Evolutionary conservation across 805 yeast species (phyloP).

Genomic region (Starmera pachycereana): DNA sequence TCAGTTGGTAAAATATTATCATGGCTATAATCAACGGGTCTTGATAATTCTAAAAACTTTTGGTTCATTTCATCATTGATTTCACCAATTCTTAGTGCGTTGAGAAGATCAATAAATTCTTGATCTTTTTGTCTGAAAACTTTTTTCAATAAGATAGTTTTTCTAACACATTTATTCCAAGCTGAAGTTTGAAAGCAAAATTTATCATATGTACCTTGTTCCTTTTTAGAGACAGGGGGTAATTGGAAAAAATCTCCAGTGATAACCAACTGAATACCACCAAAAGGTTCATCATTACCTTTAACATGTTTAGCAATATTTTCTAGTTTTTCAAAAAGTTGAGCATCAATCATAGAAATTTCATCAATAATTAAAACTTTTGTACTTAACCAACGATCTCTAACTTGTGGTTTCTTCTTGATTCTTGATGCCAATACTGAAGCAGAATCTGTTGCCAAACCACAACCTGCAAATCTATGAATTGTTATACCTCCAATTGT

Average conservation of each 20-base stretch:
- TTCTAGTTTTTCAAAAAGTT: constrained; percentile 65
- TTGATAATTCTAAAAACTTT: constrained; percentile 42
- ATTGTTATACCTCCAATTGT: constrained; percentile 88
- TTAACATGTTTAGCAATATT: constrained; percentile 51
- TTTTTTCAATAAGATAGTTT: constrained; percentile 60
- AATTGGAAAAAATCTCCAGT: constrained; percentile 96
- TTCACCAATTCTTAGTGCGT: constrained; percentile 68
- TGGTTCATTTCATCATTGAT: constrained; percentile 37
- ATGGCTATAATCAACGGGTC: constrained; percentile 39
- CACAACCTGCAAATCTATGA: constrained; percentile 80
- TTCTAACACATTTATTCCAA: constrained; percentile 57
- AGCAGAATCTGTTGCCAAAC: constrained; percentile 59
- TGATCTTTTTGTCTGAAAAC: constrained; percentile 90
- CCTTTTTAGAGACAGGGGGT: constrained; percentile 57
- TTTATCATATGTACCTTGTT: constrained; percentile 22
- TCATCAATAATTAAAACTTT: constrained; percentile 82
- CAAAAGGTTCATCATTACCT: constrained; percentile 55
- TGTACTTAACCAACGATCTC: constrained; percentile 53
- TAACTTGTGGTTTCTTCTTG: constrained; percentile 30
- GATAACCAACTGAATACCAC: constrained; percentile 82
- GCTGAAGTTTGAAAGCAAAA: constrained; percentile 69
- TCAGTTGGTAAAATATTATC: constrained; percentile 89
- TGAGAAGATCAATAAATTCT: constrained; percentile 67
- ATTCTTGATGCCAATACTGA: constrained; percentile 37
- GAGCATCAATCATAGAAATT: constrained; percentile 87